Base-by-base conservation (phyloP, 1,139 yeast genomes). In the Saccharomyces hybrid region DNA sequence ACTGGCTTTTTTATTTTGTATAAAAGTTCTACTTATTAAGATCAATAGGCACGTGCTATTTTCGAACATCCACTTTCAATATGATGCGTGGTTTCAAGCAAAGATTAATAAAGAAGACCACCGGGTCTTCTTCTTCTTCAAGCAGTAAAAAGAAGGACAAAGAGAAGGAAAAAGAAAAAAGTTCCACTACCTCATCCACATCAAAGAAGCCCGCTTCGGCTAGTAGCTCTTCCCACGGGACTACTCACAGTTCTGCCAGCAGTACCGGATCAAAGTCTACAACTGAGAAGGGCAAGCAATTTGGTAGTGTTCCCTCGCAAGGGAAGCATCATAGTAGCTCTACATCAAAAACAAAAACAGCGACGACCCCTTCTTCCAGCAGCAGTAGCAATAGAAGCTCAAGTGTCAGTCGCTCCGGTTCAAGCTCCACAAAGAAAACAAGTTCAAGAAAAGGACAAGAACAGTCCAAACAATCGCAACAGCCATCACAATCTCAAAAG, bases 1-100 rank as follows among this genome's bases (percentile, higher is more conserved):
- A 13, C 14, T 28, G 16, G 29, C 38, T 34, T 31, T 29, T 31
- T 31, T 38, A 34, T 23, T 19, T 47, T 14, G 25, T 27, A 47
- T 26, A 47, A 46, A 27, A 23, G 31, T 27, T 23, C 4, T 25
- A 46, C 28, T 26, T 46, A 46, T 9, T 46, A 13, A 46, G 28
- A 23, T 11, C 31, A 25, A 14, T 27, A 48, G 16, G 16, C 38
- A 14, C 38, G 38, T 32, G 16, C 44, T 19, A 38, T 38, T 16
- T 19, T 3, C n/a, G 19, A 19, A 32, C 19, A 34, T 52, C 31
- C 32, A 44, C 14, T 29, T 47, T 52, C 66, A 73, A 70, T 62
- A 75, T 75, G 78, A 75, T 75, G 77, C 75, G 75, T 63, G 78
- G 78, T 48, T 74, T 75, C 59, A 75, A 74, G 62, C 78, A 75